Evolutionary conservation across 2,329 filamentous ascomycete species (phyloP).

Genomic region (Zopfia rhizophila): DNA sequence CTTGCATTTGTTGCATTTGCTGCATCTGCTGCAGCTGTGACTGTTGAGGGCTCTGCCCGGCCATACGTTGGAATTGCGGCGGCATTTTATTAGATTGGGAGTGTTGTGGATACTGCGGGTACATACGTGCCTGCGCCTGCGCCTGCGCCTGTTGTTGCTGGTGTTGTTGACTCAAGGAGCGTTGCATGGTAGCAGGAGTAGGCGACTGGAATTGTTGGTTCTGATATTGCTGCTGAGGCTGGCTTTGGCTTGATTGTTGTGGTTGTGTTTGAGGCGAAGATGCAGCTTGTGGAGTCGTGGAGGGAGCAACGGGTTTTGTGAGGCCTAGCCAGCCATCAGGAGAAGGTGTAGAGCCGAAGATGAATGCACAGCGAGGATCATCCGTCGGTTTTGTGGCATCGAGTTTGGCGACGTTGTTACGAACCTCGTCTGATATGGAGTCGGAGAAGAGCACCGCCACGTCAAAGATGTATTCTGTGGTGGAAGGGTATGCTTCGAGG

Average conservation of each 20-base stretch:
- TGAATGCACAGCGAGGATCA: slow-evolving; percentile 52
- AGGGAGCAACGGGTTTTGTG: slow-evolving; percentile 40
- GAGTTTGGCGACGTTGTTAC: slow-evolving; percentile 44
- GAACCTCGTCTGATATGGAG: slow-evolving; percentile 50
- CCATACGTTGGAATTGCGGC: slow-evolving; percentile 42
- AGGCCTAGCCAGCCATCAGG: slow-evolving; percentile 57
- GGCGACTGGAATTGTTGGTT: slow-evolving; percentile 18
- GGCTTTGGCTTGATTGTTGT: slow-evolving; percentile 14
- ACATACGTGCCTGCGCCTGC: slow-evolving; percentile 23
- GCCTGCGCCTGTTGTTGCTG: slow-evolving; percentile 29
- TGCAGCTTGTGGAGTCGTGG: slow-evolving; percentile 16
- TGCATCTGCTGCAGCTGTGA: slow-evolving; percentile 32
- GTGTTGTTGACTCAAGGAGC: slow-evolving; percentile 39
- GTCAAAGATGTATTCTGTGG: slow-evolving; percentile 56
- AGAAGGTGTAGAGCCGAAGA: slow-evolving; percentile 49
- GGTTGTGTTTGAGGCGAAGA: slow-evolving; percentile 30
- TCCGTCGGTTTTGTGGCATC: slow-evolving; percentile 33
- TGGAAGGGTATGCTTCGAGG: slow-evolving; percentile 46
- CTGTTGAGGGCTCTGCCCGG: slow-evolving; percentile 21
- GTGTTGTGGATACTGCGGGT: slow-evolving; percentile 40
- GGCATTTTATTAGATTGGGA: slow-evolving; percentile 38
- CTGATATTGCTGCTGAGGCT: slow-evolving; percentile 28
- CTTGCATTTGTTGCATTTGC: slow-evolving; percentile 42
- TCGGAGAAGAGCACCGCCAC: slow-evolving; percentile 56
- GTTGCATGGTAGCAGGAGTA: slow-evolving; percentile 27